Percentiles rank a stretch among this genome's conserved stretches.
These are phyloP conservation scores for Pseudocercospora crystallina DNA, from an alignment of 2,329 filamentous ascomycete genomes.

Conservation along the genomic window DNA sequence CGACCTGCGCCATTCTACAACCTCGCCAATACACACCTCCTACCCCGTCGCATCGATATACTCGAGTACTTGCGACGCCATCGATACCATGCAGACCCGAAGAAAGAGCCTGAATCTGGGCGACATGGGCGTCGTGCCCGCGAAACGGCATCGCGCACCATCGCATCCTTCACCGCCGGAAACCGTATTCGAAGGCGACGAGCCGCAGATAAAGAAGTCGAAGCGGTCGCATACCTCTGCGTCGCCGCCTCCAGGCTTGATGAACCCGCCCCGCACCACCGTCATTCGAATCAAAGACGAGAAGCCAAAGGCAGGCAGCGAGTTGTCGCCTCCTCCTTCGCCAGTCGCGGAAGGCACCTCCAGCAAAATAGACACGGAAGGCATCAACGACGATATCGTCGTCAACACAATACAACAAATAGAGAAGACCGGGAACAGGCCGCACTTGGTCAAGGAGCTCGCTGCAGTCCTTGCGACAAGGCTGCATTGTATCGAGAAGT, in stretches of 20 bases:
- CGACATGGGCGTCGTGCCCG: constrained; percentile 86
- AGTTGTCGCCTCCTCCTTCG: constrained; percentile 79
- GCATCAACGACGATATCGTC: constrained; percentile 93
- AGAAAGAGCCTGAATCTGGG: constrained; percentile 92
- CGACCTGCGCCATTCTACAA: too few species aligned
- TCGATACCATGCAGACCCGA: constrained; percentile 77
- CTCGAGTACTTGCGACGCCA: neutral
- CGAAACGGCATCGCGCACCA: constrained; percentile 49
- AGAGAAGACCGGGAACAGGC: constrained; percentile 84
- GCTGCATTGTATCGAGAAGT: constrained; percentile 88
- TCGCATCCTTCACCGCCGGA: constrained; percentile 56
- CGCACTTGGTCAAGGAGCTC: constrained; percentile 92
- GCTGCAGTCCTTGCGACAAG: constrained; percentile 73
- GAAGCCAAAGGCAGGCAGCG: constrained; percentile 51
- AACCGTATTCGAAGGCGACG: constrained; percentile 63
- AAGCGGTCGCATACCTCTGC: constrained; percentile 71
- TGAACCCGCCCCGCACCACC: constrained; percentile 47
- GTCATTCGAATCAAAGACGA: constrained; percentile 49
- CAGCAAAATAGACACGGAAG: constrained; percentile 70
- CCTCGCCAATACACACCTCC: neutral
- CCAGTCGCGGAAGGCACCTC: constrained; percentile 53
- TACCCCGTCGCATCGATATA: constrained; percentile 6
- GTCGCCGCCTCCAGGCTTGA: constrained; percentile 39
- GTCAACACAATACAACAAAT: constrained; percentile 85
- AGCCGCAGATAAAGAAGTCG: constrained; percentile 57